Evolutionary conservation across 2,329 filamentous ascomycete species (phyloP).

Genomic region (Neodidymelliopsis sp.): DNA sequence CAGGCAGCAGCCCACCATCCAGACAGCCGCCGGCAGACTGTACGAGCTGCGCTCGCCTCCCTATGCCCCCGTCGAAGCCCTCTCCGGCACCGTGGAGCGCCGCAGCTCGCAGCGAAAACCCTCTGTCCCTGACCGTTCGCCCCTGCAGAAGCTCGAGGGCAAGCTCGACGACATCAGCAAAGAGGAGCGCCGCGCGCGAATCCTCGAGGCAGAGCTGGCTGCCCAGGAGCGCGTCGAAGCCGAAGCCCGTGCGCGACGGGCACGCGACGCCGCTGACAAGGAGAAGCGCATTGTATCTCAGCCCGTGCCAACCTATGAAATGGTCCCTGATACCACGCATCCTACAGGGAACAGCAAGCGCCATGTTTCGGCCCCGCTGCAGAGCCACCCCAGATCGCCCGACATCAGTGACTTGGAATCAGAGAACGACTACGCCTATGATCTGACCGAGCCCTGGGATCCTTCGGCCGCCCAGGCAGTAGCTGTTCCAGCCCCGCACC

Average conservation of each 20-base stretch:
- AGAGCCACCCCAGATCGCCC: conserved; percentile 30
- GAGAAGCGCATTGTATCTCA: conserved; percentile 43
- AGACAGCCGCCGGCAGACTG: conserved; percentile 41
- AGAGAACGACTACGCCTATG: conserved; percentile 38
- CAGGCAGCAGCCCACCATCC: conserved; percentile 45
- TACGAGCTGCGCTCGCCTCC: conserved; percentile 43
- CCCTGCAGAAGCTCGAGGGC: conserved; percentile 90
- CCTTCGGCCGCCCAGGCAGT: conserved; percentile 32
- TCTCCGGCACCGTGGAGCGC: conserved; percentile 38
- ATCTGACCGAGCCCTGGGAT: conserved; percentile 48
- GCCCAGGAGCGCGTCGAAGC: conserved; percentile 68
- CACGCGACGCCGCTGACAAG: conserved; percentile 38
- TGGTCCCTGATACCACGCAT: conserved; percentile 20
- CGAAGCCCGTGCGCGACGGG: conserved; percentile 43
- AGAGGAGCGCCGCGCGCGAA: conserved; percentile 87
- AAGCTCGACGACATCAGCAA: conserved; percentile 93
- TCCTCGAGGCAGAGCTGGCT: conserved; percentile 80
- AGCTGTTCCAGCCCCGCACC: conserved; percentile 28
- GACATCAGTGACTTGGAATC: conserved; percentile 38
- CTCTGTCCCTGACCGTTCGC: conserved; percentile 83
- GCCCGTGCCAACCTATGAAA: conserved; percentile 26
- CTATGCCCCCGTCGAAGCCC: conserved; percentile 39
- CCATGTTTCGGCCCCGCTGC: conserved; percentile 45
- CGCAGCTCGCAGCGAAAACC: conserved; percentile 46
- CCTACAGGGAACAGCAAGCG: conserved; percentile 31